Percentiles rank a stretch among this genome's conserved stretches.
These are phyloP conservation scores for Pisolithus sp. DNA, from an alignment of 768 basidiomycete genomes.

Conservation along the genomic window DNA sequence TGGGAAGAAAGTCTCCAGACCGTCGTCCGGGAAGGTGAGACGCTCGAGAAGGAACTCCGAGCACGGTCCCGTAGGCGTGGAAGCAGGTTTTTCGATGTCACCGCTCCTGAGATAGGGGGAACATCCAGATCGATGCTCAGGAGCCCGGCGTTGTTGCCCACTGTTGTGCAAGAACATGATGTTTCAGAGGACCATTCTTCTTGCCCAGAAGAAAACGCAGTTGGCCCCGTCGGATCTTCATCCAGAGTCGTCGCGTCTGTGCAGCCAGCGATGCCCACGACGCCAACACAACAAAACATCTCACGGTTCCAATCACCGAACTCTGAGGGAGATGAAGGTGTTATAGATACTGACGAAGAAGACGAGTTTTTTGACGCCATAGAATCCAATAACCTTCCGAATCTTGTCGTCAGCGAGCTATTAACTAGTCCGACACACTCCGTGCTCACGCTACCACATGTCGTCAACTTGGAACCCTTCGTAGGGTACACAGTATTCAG, in stretches of 20 bases:
- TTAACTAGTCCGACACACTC: slow-evolving; percentile 43
- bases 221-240: slow-evolving; percentile 5
- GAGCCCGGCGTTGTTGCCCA: slow-evolving; percentile 8
- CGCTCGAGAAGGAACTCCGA: slow-evolving; percentile 73
- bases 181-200: slow-evolving; percentile 16
- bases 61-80: slow-evolving; percentile 51
- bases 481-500: slow-evolving; percentile 65
- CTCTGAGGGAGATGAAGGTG: slow-evolving; percentile 29
- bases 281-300: slow-evolving; percentile 19
- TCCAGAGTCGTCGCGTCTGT: not conserved
- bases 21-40: slow-evolving; percentile 82
- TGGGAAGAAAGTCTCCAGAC: slow-evolving; percentile 91
- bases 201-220: slow-evolving; percentile 14
- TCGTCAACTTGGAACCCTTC: slow-evolving; percentile 44
- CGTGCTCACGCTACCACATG: slow-evolving; percentile 27
- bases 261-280: slow-evolving; percentile 8
- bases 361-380: slow-evolving; percentile 99
- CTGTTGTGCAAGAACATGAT: slow-evolving; percentile 12
- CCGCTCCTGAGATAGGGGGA: slow-evolving; percentile 15
- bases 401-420: slow-evolving; percentile 61
- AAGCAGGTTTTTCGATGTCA: slow-evolving; percentile 47
- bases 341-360: slow-evolving; percentile 64
- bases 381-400: slow-evolving; percentile 73
- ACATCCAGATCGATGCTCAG: slow-evolving; percentile 18
- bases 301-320: slow-evolving; percentile 11